A percentile compares a stretch with the other conserved stretches of the same genome.
These are phyloP conservation scores for Mycosphaerella arachidis DNA, from an alignment of 2,329 filamentous ascomycete species.

Conservation along the genomic window DNA sequence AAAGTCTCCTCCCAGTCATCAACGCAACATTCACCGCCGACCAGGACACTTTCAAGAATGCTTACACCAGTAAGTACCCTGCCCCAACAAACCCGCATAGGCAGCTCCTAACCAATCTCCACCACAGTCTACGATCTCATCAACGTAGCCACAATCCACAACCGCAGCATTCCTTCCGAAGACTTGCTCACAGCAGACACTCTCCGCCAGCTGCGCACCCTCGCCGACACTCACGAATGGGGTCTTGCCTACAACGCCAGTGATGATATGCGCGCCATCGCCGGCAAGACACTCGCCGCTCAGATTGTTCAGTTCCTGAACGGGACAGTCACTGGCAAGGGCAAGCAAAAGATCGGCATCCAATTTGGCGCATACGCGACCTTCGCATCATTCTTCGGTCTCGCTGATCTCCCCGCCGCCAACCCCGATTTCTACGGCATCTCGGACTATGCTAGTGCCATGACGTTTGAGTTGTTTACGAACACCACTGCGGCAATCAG, in stretches of 20 bases:
- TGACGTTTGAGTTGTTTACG: conserved; percentile 71
- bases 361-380: conserved; percentile 60
- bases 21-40: conserved; percentile 47
- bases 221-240: conserved; percentile 77
- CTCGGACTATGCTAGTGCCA: conserved; percentile 77
- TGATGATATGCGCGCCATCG: conserved; percentile 43
- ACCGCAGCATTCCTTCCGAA: conserved; percentile 53
- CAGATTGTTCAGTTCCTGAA: conserved; percentile 45
- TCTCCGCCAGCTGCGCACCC: conserved; percentile 61
- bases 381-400: conserved; percentile 59
- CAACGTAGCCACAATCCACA: conserved; percentile 61
- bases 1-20: conserved; percentile 48
- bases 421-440: conserved; percentile 67
- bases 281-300: conserved; percentile 46
- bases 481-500: conserved; percentile 44
- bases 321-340: conserved; percentile 37
- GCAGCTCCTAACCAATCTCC: not conserved
- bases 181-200: conserved; percentile 57
- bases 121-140: conserved; percentile 54
- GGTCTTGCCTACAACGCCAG: conserved; percentile 73
- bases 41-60: conserved; percentile 56
- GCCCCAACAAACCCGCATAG: not conserved
- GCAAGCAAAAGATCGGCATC: conserved; percentile 44
- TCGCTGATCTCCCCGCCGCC: conserved; percentile 47
- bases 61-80: conserved; percentile 57